Evolutionary conservation across 2,329 filamentous ascomycete species (phyloP).

Genomic region (Cryphonectria japonica): DNA sequence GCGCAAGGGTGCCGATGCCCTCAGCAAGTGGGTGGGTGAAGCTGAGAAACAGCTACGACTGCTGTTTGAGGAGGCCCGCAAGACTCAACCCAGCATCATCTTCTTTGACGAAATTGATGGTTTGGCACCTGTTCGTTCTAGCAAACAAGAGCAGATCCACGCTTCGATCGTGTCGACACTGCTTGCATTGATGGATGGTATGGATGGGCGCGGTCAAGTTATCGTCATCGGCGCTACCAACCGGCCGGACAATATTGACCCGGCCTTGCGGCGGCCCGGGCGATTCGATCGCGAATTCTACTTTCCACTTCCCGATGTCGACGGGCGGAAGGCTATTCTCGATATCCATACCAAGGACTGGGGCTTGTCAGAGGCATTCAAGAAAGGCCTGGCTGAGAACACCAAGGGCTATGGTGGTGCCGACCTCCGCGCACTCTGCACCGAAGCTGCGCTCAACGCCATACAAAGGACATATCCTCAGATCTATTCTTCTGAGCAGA

Average conservation of each 20-base stretch:
- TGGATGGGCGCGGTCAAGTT: conserved; percentile 97
- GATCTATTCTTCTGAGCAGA: conserved; percentile 89
- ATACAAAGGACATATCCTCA: conserved; percentile 96
- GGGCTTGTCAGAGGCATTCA: conserved; percentile 81
- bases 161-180: conserved; percentile 95
- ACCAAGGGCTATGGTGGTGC: conserved; percentile 98
- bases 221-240: conserved; percentile 99
- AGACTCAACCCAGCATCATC: conserved; percentile 97
- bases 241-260: conserved; percentile 93
- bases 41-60: conserved; percentile 92
- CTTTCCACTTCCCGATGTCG: conserved; percentile 85
- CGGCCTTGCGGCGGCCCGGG: conserved; percentile 89
- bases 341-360: conserved; percentile 96
- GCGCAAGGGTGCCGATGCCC: conserved; percentile 95
- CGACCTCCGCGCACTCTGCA: conserved; percentile 90
- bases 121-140: conserved; percentile 90
- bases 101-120: conserved; percentile 99
- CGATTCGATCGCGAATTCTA: conserved; percentile 98
- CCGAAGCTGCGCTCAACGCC: conserved; percentile 92
- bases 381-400: conserved; percentile 79
- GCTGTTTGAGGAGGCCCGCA: conserved; percentile 92
- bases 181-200: conserved; percentile 94
- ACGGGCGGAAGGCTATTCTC: conserved; percentile 82
- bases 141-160: conserved; percentile 98
- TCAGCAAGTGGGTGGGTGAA: conserved; percentile 99